Conservation (phyloP, 2,329 filamentous ascomycete genomes). For the Aplosporella prunicola region DNA sequence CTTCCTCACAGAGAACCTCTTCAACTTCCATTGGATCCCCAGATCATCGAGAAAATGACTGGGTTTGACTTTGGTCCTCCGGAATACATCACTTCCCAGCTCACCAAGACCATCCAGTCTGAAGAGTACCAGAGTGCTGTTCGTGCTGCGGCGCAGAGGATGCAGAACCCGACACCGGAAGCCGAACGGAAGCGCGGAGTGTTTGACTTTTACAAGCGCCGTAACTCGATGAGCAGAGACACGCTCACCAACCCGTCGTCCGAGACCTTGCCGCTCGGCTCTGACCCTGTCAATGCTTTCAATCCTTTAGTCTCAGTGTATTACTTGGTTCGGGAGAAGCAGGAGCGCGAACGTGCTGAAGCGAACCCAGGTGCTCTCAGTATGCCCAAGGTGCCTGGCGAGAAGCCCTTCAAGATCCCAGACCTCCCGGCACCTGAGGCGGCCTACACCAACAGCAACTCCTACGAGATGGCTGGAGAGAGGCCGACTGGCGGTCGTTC, state of each 20-base stretch:
- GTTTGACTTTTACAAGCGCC: constrained; percentile 94
- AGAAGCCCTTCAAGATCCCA: constrained; percentile 53
- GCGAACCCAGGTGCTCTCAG: constrained; percentile 50
- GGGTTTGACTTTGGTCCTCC: constrained; percentile 93
- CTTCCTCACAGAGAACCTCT: constrained; percentile 75
- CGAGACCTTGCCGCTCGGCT: constrained; percentile 72
- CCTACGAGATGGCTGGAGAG: constrained; percentile 84
- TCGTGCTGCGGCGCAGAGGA: constrained; percentile 59
- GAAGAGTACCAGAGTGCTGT: constrained; percentile 87
- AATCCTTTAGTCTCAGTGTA: constrained; percentile 90
- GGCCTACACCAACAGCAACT: constrained; percentile 75
- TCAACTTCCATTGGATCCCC: constrained; percentile 70
- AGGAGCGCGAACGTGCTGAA: constrained; percentile 62
- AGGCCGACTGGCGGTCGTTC: constrained; percentile 75
- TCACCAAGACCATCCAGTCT: constrained; percentile 80
- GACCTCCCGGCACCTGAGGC: constrained; percentile 74
- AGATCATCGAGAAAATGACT: constrained; percentile 87
- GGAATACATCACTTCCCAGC: constrained; percentile 70
- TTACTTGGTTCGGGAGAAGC: constrained; percentile 91
- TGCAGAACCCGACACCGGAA: constrained; percentile 45
- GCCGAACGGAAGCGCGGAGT: constrained; percentile 77
- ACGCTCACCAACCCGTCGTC: constrained; percentile 75
- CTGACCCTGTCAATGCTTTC: constrained; percentile 86
- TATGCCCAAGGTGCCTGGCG: constrained; percentile 47
- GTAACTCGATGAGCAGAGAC: constrained; percentile 84